Evolutionary conservation across 495 filamentous ascomycete species (phyloP), one percentile per base, ranked within the genome.

Genomic region (Friedmanniomyces simplex): DNA sequence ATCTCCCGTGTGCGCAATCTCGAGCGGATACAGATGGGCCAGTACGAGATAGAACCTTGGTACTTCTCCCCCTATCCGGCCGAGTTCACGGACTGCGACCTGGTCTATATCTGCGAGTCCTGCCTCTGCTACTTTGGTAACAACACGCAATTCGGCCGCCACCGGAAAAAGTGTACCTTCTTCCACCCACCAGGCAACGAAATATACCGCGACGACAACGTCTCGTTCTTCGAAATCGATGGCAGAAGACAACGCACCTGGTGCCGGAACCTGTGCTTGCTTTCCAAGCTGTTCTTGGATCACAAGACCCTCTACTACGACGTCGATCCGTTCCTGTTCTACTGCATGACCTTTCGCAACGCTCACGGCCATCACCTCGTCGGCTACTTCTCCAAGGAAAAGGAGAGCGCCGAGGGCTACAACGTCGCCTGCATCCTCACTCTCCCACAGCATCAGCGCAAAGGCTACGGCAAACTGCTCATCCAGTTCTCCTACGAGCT

Each of bases 301-400:
- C 93, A 97, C 75, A 98, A 98, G 71, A 97, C 93, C 8, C 85
- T 98, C n/a, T 98, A 96, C 78, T 98, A 97, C 73, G 93, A 98
- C 65, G 93, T 98, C 52, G 93, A 98, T 66, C 93, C 93, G 10
- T 98, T 98, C 72, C 74, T 97, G 11, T 98, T 97, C 77, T 98
- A 98, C 74, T 91, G 91, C 79, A 98, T 98, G 93, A 86, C 82
- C 52, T 86, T 82, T 13, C 82, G 89, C 54, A 87, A 88, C 58
- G 85, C 88, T 47, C 85, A 85, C 50, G 93, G 93, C 11, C 91
- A 85, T 67, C 93, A 97, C 67, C 77, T 98, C 0, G 87, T 97
- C 50, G 93, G 93, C 54, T 98, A 95, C 68, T 98, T 98, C 70
- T 91, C 86, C 63, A 98, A 98, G 69, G 93, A 98, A 73, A 98